Evolutionary conservation across 108 stramenopile genomes (phyloP).

Genomic region (Pseudonitzschia multiseries): DNA sequence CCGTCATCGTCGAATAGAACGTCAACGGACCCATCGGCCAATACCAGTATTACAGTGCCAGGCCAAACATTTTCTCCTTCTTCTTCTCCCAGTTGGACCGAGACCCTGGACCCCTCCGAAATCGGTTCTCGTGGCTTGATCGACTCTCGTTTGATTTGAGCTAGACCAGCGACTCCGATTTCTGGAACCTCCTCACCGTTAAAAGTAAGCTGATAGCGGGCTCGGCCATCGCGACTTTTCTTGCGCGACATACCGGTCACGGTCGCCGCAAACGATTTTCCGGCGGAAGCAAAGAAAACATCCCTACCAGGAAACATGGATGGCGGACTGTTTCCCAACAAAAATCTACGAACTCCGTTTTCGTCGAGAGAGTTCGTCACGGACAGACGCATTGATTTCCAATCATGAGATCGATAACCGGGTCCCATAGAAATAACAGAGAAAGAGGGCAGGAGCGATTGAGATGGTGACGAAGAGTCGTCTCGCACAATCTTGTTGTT

Average conservation of each 20-base stretch:
- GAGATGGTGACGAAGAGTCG: neutral
- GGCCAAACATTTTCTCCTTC: conserved; percentile 20
- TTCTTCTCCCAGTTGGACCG: too few species aligned
- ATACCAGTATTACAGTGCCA: conserved; percentile 21
- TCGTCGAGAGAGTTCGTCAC: neutral
- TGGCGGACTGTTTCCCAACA: neutral
- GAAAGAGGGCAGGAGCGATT: too few species aligned
- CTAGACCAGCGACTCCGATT: too few species aligned
- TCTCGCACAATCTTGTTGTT: neutral
- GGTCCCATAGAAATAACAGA: too few species aligned
- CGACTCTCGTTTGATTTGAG: neutral
- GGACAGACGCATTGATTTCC: too few species aligned
- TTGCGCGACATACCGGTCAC: neutral
- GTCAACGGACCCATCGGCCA: conserved; percentile 25
- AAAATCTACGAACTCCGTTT: neutral
- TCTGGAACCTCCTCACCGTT: conserved; percentile 24
- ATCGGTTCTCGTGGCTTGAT: conserved; percentile 7
- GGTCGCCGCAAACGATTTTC: conserved; percentile 3
- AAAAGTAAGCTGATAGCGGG: conserved; percentile 24
- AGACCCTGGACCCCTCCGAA: conserved; percentile 24
- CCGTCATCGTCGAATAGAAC: conserved; percentile 38
- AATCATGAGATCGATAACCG: too few species aligned
- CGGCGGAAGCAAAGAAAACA: neutral
- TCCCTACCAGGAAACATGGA: conserved; percentile 3
- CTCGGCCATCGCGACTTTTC: neutral